Conservation (phyloP, 345 rosid genomes). For the Salix dunnii region DNA sequence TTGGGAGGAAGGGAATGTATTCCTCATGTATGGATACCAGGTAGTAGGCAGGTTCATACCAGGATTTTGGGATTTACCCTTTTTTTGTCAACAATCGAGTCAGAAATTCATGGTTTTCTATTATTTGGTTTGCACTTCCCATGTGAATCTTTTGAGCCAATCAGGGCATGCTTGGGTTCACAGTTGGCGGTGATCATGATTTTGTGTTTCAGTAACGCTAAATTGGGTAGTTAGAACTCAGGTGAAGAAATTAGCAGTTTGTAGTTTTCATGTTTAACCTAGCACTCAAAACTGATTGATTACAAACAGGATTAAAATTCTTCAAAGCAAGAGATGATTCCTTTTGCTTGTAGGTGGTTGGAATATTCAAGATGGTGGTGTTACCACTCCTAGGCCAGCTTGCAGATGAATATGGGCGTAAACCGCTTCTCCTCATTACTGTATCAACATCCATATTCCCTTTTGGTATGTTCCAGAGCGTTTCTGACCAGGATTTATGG, state of each 20-base stretch:
- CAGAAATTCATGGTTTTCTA: neutral
- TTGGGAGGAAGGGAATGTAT: neutral
- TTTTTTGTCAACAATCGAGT: neutral
- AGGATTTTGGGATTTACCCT: neutral
- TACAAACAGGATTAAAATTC: neutral
- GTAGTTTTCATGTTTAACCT: neutral
- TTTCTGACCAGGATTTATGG: neutral
- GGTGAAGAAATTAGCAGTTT: neutral
- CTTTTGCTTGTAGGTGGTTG: constrained; percentile 38
- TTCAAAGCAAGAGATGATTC: neutral
- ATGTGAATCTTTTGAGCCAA: neutral
- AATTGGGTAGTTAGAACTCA: neutral
- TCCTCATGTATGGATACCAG: neutral
- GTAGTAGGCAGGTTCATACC: neutral
- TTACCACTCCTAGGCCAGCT: constrained; percentile 55
- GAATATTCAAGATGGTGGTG: constrained; percentile 55
- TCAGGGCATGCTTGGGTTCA: neutral
- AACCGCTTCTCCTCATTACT: constrained; percentile 44
- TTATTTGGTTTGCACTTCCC: neutral
- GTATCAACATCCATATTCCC: constrained; percentile 49
- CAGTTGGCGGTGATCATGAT: neutral
- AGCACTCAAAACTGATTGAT: neutral
- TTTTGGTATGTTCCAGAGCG: constrained; percentile 31
- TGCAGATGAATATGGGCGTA: constrained; percentile 59
- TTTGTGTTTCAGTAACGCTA: neutral